phyloP scores from a whole-genome alignment of 768 basidiomycete species.

The Lactarius psammicola region DNA sequence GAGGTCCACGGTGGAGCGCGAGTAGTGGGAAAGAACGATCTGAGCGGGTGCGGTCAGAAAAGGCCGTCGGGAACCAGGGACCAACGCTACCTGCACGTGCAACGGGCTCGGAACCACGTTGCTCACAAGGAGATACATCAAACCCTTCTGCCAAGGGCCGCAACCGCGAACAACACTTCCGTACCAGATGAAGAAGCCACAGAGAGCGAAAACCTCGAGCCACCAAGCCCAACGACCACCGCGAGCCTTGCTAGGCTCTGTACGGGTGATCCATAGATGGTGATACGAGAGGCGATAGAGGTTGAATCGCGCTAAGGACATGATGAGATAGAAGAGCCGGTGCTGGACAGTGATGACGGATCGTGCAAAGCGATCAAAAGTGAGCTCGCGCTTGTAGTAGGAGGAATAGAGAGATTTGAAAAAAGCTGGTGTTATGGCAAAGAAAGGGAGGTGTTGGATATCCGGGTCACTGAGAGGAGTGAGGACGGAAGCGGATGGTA shows the following conservation, averaged over 20 bases:
- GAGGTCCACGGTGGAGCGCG: constrained; percentile 89
- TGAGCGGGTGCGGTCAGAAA: constrained; percentile 31
- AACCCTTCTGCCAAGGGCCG: constrained; percentile 64
- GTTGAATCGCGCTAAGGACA: constrained; percentile 92
- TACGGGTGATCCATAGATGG: constrained; percentile 65
- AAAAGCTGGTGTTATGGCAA: constrained; percentile 89
- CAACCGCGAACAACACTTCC: constrained; percentile 64
- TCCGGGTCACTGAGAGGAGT: constrained; percentile 64
- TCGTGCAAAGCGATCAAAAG: constrained; percentile 67
- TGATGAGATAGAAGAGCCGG: constrained; percentile 87
- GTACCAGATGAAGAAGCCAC: constrained; percentile 92
- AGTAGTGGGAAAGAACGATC: constrained; percentile 98
- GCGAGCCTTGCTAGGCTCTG: constrained; percentile 58
- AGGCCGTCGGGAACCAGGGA: constrained; percentile 8
- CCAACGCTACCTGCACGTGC: constrained; percentile 77
- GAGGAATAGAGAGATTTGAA: constrained; percentile 87
- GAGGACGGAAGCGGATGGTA: constrained; percentile 2
- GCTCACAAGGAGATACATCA: constrained; percentile 80
- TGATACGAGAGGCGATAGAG: constrained; percentile 86
- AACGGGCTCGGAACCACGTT: constrained; percentile 86
- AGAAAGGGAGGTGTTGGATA: constrained; percentile 88
- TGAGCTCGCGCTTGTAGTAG: constrained; percentile 88
- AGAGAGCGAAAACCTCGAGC: constrained; percentile 69
- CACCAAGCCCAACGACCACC: constrained; percentile 79
- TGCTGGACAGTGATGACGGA: constrained; percentile 78